phyloP scores from a whole-genome alignment of 805 yeast genomes.

The Lachancea dasiensis region DNA sequence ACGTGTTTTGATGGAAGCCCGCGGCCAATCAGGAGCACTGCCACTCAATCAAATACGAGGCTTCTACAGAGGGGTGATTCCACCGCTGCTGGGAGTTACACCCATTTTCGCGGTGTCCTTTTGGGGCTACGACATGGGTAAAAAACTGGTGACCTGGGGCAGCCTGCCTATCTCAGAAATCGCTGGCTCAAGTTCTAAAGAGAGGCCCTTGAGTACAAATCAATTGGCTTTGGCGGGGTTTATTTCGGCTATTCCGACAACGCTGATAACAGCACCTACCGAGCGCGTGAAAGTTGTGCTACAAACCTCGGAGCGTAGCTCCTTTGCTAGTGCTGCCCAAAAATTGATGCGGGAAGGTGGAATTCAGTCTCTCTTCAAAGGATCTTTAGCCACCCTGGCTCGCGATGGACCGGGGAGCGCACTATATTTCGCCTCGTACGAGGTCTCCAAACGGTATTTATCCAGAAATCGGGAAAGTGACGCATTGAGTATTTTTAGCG shows the following conservation, averaged over 20 bases:
- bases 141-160: slow-evolving; percentile 52
- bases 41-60: slow-evolving; percentile 40
- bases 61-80: slow-evolving; percentile 87
- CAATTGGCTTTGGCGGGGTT: slow-evolving; percentile 91
- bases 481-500: slow-evolving; percentile 61
- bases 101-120: slow-evolving; percentile 98
- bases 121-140: slow-evolving; percentile 97
- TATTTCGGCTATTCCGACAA: slow-evolving; percentile 90
- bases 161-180: slow-evolving; percentile 29
- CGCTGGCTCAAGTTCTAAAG: slow-evolving; percentile 18
- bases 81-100: slow-evolving; percentile 93
- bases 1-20: slow-evolving; percentile 65
- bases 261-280: slow-evolving; percentile 95
- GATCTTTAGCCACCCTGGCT: slow-evolving; percentile 86
- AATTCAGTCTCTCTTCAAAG: slow-evolving; percentile 75
- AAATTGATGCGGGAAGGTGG: slow-evolving; percentile 79
- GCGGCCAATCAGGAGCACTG: slow-evolving; percentile 30
- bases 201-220: slow-evolving; percentile 43
- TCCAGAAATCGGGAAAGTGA: slow-evolving; percentile 41
- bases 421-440: slow-evolving; percentile 91
- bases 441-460: slow-evolving; percentile 60
- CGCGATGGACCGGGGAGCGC: slow-evolving; percentile 99
- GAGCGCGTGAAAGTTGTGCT: slow-evolving; percentile 92
- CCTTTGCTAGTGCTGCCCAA: slow-evolving; percentile 42
- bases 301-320: slow-evolving; percentile 55